These are phyloP conservation scores for Umbelopsis sp. DNA, from an alignment of 192 early-diverging fungal species.

Conservation along the genomic window DNA sequence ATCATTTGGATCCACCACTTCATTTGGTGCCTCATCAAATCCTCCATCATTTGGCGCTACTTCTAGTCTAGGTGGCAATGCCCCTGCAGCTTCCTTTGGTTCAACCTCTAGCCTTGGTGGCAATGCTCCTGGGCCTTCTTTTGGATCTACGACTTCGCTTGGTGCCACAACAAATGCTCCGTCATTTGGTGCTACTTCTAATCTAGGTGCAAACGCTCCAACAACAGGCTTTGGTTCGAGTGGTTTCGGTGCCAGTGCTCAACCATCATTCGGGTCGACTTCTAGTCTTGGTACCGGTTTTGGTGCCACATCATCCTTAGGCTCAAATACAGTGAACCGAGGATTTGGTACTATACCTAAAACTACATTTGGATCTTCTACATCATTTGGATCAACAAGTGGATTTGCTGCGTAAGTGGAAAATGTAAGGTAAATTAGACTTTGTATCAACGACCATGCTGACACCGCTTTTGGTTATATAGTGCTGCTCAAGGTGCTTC, in stretches of 20 bases:
- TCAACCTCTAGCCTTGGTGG: background rate
- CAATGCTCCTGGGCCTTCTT: constrained; percentile 13
- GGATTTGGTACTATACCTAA: background rate
- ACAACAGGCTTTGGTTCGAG: background rate
- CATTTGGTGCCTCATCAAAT: background rate
- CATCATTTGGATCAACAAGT: constrained; percentile 1
- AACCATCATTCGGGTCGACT: background rate
- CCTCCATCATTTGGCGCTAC: background rate
- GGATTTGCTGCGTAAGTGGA: constrained; percentile 12
- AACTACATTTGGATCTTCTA: constrained; percentile 6
- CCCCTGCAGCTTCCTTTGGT: constrained; percentile 23
- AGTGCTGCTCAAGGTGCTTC: background rate
- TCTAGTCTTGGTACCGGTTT: background rate
- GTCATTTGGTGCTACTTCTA: constrained; percentile 15
- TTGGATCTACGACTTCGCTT: constrained; percentile 24
- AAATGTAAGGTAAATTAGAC: too few species aligned
- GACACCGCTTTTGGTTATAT: background rate
- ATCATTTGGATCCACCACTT: constrained; percentile 20
- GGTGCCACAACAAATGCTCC: background rate
- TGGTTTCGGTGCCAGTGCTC: background rate
- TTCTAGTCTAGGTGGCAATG: constrained; percentile 11
- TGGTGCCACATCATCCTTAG: background rate
- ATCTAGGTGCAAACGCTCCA: background rate
- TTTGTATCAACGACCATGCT: too few species aligned
- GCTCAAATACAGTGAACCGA: background rate